A percentile compares a stretch with the other conserved stretches of the same genome.
Conservation (phyloP, 148 eudicot genomes). For the Fallopia convolvulus region DNA sequence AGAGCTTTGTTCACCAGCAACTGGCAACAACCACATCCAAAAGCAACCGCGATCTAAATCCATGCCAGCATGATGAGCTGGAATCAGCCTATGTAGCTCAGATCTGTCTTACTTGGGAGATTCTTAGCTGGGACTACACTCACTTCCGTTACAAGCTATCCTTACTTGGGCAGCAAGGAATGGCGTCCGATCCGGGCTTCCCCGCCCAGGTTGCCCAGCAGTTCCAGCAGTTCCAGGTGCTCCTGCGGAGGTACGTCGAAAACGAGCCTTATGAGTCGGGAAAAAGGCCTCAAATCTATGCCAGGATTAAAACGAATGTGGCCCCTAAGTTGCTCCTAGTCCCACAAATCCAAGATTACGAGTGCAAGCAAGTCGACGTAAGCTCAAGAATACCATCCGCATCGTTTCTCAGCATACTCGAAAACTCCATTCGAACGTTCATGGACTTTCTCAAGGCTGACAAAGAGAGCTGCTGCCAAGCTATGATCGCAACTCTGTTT, state of each 20-base stretch:
- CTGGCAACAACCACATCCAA: conserved; percentile 17
- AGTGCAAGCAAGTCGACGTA: conserved; percentile 37
- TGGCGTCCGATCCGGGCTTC: conserved; percentile 46
- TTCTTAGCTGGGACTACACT: conserved; percentile 75
- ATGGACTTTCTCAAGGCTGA: conserved; percentile 90
- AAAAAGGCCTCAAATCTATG: conserved; percentile 63
- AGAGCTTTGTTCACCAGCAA: conserved; percentile 54
- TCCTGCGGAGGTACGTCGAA: conserved; percentile 70
- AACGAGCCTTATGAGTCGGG: conserved; percentile 87
- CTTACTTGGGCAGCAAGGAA: conserved; percentile 14
- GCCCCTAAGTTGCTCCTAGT: conserved; percentile 85
- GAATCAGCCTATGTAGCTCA: conserved; percentile 89
- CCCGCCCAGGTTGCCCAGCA: conserved; percentile 82
- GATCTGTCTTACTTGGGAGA: conserved; percentile 85
- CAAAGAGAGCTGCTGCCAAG: conserved; percentile 46
- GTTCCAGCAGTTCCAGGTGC: conserved; percentile 83
- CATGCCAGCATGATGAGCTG: conserved; percentile 37
- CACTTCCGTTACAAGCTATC: conserved; percentile 49
- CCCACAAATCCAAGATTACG: conserved; percentile 79
- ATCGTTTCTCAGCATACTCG: conserved; percentile 51
- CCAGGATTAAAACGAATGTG: conserved; percentile 40
- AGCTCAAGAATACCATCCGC: neutral
- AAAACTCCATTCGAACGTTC: conserved; percentile 70
- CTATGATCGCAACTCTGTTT: conserved; percentile 39
- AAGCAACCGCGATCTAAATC: conserved; percentile 23